These are phyloP conservation scores for Eucalyptus marginata DNA, from an alignment of 345 rosid genomes.

Conservation along the genomic window DNA sequence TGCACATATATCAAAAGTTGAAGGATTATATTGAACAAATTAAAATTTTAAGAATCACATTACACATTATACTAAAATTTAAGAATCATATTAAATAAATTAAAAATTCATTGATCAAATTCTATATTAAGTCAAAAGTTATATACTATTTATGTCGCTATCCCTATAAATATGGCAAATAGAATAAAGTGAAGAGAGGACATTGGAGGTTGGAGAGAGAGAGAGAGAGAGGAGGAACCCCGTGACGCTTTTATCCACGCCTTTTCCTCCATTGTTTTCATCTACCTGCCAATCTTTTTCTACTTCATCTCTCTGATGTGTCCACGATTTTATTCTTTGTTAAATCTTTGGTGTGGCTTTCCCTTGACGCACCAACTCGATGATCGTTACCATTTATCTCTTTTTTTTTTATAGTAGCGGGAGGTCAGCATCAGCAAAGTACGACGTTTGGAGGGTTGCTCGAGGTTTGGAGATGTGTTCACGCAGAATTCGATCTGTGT, in stretches of 20 bases:
- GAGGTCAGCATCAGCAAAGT: neutral
- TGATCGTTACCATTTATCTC: neutral
- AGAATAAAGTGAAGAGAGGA: neutral
- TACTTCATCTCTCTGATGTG: neutral
- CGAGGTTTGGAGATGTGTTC: neutral
- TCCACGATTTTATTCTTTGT: neutral
- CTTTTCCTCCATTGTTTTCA: neutral
- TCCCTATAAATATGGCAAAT: neutral
- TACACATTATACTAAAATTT: fast-evolving
- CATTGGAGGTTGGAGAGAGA: neutral
- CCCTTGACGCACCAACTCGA: neutral
- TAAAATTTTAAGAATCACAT: too few species aligned
- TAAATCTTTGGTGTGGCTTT: neutral
- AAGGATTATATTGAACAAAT: fast-evolving
- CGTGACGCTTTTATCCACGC: neutral
- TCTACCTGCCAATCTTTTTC: neutral
- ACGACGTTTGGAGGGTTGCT: neutral
- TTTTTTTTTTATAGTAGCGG: neutral
- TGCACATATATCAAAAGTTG: fast-evolving
- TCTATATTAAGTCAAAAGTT: fast-evolving
- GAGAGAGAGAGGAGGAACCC: neutral
- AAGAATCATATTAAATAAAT: too few species aligned
- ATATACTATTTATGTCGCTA: too few species aligned
- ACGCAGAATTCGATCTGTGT: neutral
- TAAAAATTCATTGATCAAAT: too few species aligned